Percentiles rank a stretch among this genome's conserved stretches.
These are phyloP conservation scores for Xanthoconium separans DNA, from an alignment of 1,284 basidiomycete species.

Conservation along the genomic window DNA sequence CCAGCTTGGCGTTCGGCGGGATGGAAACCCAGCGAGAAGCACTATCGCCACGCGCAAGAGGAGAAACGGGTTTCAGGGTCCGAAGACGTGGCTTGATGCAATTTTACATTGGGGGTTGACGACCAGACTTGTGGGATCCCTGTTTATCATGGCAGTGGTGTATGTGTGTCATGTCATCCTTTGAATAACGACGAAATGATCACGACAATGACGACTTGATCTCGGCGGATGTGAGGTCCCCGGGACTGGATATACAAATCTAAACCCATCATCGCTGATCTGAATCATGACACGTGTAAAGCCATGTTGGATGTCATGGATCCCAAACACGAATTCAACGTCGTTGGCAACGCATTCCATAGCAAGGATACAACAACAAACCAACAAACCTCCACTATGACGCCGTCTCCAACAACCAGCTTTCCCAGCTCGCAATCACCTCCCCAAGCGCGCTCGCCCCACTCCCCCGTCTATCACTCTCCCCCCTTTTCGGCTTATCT, in stretches of 20 bases:
- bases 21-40: constrained; percentile 29
- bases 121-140: background rate
- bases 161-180: background rate
- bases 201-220: background rate
- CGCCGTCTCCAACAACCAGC: constrained; percentile 26
- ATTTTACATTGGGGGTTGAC: background rate
- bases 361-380: background rate
- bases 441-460: constrained; percentile 1
- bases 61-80: constrained; percentile 27
- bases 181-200: background rate
- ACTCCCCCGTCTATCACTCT: background rate
- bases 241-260: background rate
- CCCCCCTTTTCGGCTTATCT: constrained; percentile 1
- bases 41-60: constrained; percentile 8
- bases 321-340: background rate
- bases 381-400: background rate
- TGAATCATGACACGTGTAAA: background rate
- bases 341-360: background rate
- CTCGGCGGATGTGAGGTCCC: background rate
- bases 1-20: constrained; percentile 23
- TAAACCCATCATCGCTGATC: background rate
- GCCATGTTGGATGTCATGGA: background rate
- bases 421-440: constrained; percentile 26
- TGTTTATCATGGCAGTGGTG: background rate
- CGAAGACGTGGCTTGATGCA: constrained; percentile 12